Percentiles rank a stretch among this genome's conserved stretches.
Conservation (phyloP, 305 asterid species). For the Plantago coronopus region DNA sequence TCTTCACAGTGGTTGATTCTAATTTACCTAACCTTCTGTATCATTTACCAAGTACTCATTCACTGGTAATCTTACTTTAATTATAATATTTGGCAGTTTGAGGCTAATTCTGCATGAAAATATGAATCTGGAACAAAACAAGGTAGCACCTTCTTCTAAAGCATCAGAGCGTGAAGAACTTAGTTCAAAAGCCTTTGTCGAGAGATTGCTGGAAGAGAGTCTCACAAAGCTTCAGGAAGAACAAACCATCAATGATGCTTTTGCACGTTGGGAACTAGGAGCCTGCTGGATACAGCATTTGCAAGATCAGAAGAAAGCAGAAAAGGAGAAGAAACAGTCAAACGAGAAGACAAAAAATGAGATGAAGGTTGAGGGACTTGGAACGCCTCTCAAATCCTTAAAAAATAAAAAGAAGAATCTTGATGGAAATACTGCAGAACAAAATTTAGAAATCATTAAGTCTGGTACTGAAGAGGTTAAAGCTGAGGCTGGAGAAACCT, state of each 20-base stretch:
- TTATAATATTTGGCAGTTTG: slow-evolving; percentile 53
- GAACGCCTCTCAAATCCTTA: slow-evolving; percentile 85
- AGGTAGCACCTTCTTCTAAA: slow-evolving; percentile 36
- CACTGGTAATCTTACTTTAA: slow-evolving; percentile 20
- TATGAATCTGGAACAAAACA: slow-evolving; percentile 44
- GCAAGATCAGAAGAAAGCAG: slow-evolving; percentile 91
- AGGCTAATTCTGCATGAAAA: slow-evolving; percentile 80
- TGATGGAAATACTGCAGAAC: slow-evolving; percentile 44
- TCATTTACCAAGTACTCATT: slow-evolving; percentile 6
- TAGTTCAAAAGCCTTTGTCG: slow-evolving; percentile 56
- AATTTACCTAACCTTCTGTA: slow-evolving; percentile 6
- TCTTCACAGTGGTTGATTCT: background rate
- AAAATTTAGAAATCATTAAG: slow-evolving; percentile 38
- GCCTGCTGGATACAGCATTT: slow-evolving; percentile 99
- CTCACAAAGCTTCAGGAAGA: slow-evolving; percentile 74
- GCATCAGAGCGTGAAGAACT: slow-evolving; percentile 49
- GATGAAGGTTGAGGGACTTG: slow-evolving; percentile 97
- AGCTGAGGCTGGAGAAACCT: slow-evolving; percentile 46
- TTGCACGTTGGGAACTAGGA: slow-evolving; percentile 96
- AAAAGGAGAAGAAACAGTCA: slow-evolving; percentile 75
- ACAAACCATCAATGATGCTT: slow-evolving; percentile 52
- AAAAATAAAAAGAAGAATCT: slow-evolving; percentile 65
- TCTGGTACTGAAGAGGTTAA: slow-evolving; percentile 37
- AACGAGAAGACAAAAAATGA: slow-evolving; percentile 71
- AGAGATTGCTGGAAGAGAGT: slow-evolving; percentile 74